These are phyloP conservation scores for Saccharomyces hybrid DNA, from an alignment of 1,139 yeast genomes.

Conservation along the genomic window DNA sequence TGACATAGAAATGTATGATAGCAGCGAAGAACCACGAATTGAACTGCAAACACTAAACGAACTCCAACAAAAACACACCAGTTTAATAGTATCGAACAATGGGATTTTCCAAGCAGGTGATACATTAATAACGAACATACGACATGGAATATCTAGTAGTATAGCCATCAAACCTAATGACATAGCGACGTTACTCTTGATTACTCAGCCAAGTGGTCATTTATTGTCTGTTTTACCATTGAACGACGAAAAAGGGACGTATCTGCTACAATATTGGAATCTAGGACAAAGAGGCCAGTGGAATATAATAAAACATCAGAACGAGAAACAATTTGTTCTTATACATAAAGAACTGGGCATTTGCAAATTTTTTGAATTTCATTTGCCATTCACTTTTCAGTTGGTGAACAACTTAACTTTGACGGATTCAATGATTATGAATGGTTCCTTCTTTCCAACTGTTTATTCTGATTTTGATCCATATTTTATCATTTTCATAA, in stretches of 20 bases:
- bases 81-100: conserved; percentile 11
- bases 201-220: conserved; percentile 14
- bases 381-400: conserved; percentile 11
- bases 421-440: conserved; percentile 12
- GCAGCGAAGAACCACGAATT: not conserved
- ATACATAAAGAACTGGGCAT: conserved; percentile 12
- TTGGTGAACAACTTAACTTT: conserved; percentile 19
- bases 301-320: conserved; percentile 14
- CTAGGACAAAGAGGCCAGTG: conserved; percentile 15
- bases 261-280: conserved; percentile 15
- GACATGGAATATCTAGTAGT: conserved; percentile 11
- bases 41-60: not conserved
- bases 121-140: conserved; percentile 2
- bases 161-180: conserved; percentile 5
- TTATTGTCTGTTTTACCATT: conserved; percentile 13
- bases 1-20: not conserved
- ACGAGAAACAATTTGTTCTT: conserved; percentile 15
- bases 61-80: not conserved
- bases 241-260: not conserved
- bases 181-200: conserved; percentile 9
- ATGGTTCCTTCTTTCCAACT: conserved; percentile 12
- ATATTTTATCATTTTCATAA: conserved; percentile 18
- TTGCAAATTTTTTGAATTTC: conserved; percentile 20
- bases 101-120: conserved; percentile 10
- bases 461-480: conserved; percentile 1